phyloP scores from a whole-genome alignment of 495 filamentous ascomycete genomes.

The Neurospora sp. region DNA sequence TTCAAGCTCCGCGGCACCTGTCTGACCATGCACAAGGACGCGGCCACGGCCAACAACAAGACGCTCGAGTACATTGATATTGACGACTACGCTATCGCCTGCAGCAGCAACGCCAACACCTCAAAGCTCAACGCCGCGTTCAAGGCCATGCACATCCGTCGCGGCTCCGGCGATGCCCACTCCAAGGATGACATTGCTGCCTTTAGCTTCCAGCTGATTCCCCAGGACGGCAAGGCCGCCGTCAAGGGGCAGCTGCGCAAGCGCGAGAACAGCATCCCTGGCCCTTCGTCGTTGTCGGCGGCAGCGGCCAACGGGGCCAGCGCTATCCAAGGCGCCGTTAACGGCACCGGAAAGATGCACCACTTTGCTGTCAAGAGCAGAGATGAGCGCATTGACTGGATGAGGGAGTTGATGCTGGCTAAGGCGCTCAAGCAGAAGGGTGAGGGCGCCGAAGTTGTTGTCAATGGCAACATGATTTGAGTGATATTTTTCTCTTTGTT shows the following conservation, averaged over 20 bases:
- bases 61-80: constrained; percentile 81
- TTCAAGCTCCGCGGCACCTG: constrained; percentile 78
- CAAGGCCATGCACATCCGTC: constrained; percentile 65
- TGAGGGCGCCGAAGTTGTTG: constrained; percentile 65
- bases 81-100: constrained; percentile 90
- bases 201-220: constrained; percentile 88
- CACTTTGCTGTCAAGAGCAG: constrained; percentile 83
- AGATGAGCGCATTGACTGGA: constrained; percentile 94
- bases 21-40: constrained; percentile 72
- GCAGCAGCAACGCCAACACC: constrained; percentile 59
- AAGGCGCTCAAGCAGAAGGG: constrained; percentile 78
- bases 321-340: constrained; percentile 23
- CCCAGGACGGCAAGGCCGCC: constrained; percentile 47
- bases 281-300: constrained; percentile 1
- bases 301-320: background rate
- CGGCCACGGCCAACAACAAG: constrained; percentile 36
- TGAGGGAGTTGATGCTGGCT: constrained; percentile 94
- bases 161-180: constrained; percentile 39
- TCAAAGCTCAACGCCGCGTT: constrained; percentile 81
- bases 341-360: constrained; percentile 73
- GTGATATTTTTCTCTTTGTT: background rate
- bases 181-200: constrained; percentile 45
- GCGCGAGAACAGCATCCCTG: constrained; percentile 27
- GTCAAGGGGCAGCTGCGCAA: constrained; percentile 28
- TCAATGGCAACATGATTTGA: constrained; percentile 75